Evolutionary conservation across 306 rosid species (phyloP), one percentile per base, ranked within the genome.

Genomic region (Gastrolobium bilobum): DNA sequence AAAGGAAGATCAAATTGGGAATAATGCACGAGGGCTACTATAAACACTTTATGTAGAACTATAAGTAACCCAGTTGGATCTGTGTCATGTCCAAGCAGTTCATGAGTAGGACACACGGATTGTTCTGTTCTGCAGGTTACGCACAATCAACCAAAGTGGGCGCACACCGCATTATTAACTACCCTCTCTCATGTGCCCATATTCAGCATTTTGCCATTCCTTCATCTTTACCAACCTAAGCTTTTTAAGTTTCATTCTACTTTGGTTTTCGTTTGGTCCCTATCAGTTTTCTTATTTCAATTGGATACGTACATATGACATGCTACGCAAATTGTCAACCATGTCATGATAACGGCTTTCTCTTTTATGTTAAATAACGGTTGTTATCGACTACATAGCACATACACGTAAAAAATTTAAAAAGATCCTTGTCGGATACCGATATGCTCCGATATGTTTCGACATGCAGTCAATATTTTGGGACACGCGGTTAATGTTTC

Each of bases 111-210:
- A 81, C 9, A 58, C 79, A 71, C 31, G 59, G 26, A 43, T 68
- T 20, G 10, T 3, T 13, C 48, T 48, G 3, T 3, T 33, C 2
- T 75, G 50, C 57, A 7, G 57, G 48, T 13, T 69, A 46, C 11
- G 62, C 84, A 79, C 65, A 64, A 84, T 75, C 87, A 79, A 73
- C 64, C 78, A 79, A 34, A 79, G 85, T 81, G 86, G 87, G 68
- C 58, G 50, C 82, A n/a, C 63, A 68, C 31, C 2, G 57, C 42
- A 11, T 1, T 20, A 20, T 20, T 20, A 20, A 20, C 1, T 4
- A 14, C 56, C 29, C 15, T 34, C 59, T 31, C 10, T 46, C 61
- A 40, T 54, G 26, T 35, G 35, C 72, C 14, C 40, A 40, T 64
- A 35, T 42, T 39, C 6, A 57, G 2, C 39, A 52, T n/a, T 53